phyloP scores from a whole-genome alignment of 345 rosid genomes.

The Trapa bicornis region DNA sequence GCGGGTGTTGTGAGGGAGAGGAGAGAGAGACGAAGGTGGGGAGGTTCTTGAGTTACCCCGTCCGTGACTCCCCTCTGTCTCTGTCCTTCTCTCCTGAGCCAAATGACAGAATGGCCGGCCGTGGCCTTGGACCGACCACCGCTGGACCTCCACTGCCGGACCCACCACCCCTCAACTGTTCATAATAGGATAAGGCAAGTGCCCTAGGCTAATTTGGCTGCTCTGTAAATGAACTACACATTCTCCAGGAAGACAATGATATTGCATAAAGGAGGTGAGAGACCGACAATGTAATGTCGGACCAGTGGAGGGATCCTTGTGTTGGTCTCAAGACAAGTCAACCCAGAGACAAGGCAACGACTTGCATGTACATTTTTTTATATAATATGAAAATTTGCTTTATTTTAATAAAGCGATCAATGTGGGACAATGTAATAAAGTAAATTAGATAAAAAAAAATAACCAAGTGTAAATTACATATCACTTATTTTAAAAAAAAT shows the following conservation, averaged over 20 bases:
- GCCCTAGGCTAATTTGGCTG: not conserved
- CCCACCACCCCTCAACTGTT: not conserved
- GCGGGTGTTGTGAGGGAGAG: not conserved
- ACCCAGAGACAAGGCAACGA: too few relatives aligned
- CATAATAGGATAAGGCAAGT: not conserved
- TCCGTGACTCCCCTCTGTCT: conserved; percentile 3
- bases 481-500: too few relatives aligned
- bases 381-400: too few relatives aligned
- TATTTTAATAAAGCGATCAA: too few relatives aligned
- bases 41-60: not conserved
- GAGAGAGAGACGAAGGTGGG: not conserved
- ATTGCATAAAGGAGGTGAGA: not conserved
- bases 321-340: too few relatives aligned
- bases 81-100: not conserved
- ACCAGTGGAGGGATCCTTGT: too few relatives aligned
- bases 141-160: not conserved
- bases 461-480: too few relatives aligned
- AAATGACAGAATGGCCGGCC: not conserved
- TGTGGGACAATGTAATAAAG: too few relatives aligned
- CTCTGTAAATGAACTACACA: conserved; percentile 1
- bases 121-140: not conserved
- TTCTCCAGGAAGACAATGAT: not conserved
- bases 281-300: too few relatives aligned
- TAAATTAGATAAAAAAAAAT: too few relatives aligned
- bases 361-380: too few relatives aligned